Base-by-base conservation (phyloP, 2,329 filamentous ascomycete species). In the Waltergamsia citrina region DNA sequence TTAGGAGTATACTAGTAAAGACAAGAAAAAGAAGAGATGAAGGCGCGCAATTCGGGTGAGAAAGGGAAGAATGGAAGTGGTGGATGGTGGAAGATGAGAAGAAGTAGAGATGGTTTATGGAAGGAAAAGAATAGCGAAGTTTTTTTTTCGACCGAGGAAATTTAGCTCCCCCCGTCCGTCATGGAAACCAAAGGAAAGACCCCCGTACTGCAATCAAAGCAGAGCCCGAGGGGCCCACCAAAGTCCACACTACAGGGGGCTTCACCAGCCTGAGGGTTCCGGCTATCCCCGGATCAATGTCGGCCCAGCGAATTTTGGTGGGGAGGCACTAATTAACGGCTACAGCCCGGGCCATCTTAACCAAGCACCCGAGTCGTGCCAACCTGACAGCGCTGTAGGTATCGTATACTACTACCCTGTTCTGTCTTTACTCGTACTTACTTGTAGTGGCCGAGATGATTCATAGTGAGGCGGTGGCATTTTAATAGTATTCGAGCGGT, bases 171-270 rank as follows among this genome's bases (percentile, higher is more conserved):
- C 47, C 41, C 33, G 45, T 43, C 45, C 44, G 49, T 49, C 56
- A 38, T 41, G 36, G 36, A 63, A 63, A 52, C 57, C 52, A 47
- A 59, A 51, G 56, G 60, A 63, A 63, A 51, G 52, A 53, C 49
- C n/a, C n/a, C n/a, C n/a, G 50, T 51, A 52, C 10, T 32, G 18
- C 35, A 21, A 56, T 46, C 46, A 47, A 38, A 36, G 38, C 40
- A 47, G 38, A 36, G 38, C 40, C 21, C 26, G 5, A n/a, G n/a
- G 21, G 26, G 16, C 16, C 18, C 29, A 29, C 25, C 11, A 18
- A 16, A 41, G 38, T n/a, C n/a, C n/a, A n/a, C n/a, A n/a, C n/a
- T n/a, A n/a, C n/a, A n/a, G n/a, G n/a, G 33, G 41, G 43, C 41
- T 40, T 48, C 45, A 50, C 49, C 33, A 30, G 29, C 29, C 9